These are phyloP conservation scores for Botryotinia globosa DNA, from an alignment of 2,329 filamentous ascomycete species.

Conservation along the genomic window DNA sequence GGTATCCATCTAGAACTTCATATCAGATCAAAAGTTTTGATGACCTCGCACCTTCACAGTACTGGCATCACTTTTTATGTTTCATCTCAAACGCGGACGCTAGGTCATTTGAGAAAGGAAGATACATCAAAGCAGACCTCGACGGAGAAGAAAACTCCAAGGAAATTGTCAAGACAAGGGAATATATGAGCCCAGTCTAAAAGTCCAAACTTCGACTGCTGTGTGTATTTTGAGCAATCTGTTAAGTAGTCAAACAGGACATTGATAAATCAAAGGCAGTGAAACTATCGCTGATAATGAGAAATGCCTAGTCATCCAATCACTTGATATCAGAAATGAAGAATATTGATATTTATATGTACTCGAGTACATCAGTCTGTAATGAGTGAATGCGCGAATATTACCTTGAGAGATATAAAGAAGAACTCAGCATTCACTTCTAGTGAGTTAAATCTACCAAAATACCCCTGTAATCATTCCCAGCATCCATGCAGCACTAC, in stretches of 20 bases:
- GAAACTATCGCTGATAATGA: not conserved
- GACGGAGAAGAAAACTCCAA: not conserved
- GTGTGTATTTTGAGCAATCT: not conserved
- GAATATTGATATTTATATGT: not conserved
- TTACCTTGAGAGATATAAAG: not conserved
- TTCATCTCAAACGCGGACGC: not conserved
- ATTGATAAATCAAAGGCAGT: not conserved
- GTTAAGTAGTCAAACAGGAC: not conserved
- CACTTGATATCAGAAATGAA: not conserved
- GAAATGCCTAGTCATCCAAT: not conserved
- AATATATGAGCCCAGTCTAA: not conserved
- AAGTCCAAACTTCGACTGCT: not conserved
- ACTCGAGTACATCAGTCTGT: not conserved
- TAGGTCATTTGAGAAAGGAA: not conserved
- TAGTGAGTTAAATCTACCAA: not conserved
- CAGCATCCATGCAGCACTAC: not conserved
- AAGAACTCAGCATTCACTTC: not conserved
- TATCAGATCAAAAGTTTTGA: not conserved
- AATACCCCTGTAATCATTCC: not conserved
- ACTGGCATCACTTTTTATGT: not conserved
- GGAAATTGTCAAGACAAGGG: not conserved
- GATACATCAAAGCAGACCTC: not conserved
- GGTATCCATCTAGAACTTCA: not conserved
- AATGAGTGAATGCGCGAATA: not conserved
- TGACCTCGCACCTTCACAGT: not conserved